Percentiles rank a stretch among this genome's conserved stretches.
These are phyloP conservation scores for Lactarius tabidus DNA, from an alignment of 768 basidiomycete genomes.

Conservation along the genomic window DNA sequence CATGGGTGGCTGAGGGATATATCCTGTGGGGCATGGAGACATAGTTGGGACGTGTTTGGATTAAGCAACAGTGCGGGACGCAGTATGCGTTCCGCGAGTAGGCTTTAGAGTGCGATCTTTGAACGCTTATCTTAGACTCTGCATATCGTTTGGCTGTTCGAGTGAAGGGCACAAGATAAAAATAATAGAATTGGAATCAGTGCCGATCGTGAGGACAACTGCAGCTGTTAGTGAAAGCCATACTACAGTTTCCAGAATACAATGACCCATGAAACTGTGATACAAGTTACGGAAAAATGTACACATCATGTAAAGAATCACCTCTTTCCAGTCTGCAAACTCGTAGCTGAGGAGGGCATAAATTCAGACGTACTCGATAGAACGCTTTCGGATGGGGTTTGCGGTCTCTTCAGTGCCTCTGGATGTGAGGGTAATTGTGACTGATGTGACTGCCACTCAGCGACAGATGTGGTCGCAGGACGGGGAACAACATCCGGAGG, in stretches of 20 bases:
- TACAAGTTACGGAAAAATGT: too few species aligned
- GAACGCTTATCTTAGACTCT: neutral
- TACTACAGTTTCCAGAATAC: too few species aligned
- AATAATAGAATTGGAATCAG: too few species aligned
- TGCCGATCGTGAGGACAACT: too few species aligned
- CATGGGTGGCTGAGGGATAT: constrained; percentile 80
- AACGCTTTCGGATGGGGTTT: neutral
- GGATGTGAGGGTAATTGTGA: neutral
- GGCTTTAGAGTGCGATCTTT: neutral
- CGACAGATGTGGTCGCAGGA: neutral
- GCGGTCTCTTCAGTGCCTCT: neutral
- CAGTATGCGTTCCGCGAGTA: neutral
- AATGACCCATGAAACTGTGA: too few species aligned
- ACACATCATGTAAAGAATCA: neutral
- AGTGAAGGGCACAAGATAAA: too few species aligned
- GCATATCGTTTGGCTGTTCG: too few species aligned
- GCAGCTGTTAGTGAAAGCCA: too few species aligned
- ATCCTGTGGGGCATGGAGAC: constrained; percentile 90
- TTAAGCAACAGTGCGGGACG: constrained; percentile 56
- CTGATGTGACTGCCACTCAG: neutral
- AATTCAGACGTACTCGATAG: neutral
- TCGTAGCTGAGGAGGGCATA: neutral
- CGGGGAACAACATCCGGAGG: neutral
- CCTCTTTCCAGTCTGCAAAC: neutral
- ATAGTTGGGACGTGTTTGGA: constrained; percentile 79